Percentiles rank a stretch among this genome's conserved stretches.
Conservation (phyloP, 805 yeast species). For the Nakazawaea ishiwadae region DNA sequence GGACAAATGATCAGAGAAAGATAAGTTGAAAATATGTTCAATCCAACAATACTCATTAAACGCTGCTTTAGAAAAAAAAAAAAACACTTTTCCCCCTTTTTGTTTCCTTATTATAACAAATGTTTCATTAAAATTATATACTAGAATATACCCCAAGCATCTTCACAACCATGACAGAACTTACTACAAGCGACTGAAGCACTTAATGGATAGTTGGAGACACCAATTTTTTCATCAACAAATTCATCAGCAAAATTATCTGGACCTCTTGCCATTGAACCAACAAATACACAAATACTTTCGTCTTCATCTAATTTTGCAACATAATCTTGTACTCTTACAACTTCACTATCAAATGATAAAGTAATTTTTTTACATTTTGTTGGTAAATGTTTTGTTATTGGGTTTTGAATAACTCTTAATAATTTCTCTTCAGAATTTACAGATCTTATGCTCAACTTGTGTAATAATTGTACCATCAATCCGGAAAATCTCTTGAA, state of each 20-base stretch:
- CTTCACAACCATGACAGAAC: constrained; percentile 98
- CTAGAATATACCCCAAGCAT: constrained; percentile 82
- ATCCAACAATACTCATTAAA: too few relatives aligned
- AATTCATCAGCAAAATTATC: constrained; percentile 96
- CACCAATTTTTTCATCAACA: constrained; percentile 94
- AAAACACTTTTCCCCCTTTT: background rate
- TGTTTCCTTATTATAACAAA: background rate
- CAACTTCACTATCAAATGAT: constrained; percentile 86
- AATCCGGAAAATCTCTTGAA: constrained; percentile 96
- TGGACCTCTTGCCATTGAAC: constrained; percentile 98
- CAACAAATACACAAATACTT: constrained; percentile 96
- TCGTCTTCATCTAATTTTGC: constrained; percentile 77
- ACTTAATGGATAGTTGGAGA: constrained; percentile 90
- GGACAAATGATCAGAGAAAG: background rate
- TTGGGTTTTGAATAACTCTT: constrained; percentile 94
- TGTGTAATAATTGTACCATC: constrained; percentile 95
- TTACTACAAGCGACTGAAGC: constrained; percentile 98
- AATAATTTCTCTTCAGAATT: constrained; percentile 92
- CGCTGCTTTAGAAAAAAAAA: too few relatives aligned
- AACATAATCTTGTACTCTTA: constrained; percentile 85
- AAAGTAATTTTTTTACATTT: constrained; percentile 92
- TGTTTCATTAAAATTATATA: background rate
- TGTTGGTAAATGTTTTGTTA: constrained; percentile 93
- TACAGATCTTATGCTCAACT: constrained; percentile 88
- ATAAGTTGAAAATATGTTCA: background rate